These are phyloP conservation scores for Aureobasidium sp. DNA, from an alignment of 2,329 filamentous ascomycete species.

Conservation along the genomic window DNA sequence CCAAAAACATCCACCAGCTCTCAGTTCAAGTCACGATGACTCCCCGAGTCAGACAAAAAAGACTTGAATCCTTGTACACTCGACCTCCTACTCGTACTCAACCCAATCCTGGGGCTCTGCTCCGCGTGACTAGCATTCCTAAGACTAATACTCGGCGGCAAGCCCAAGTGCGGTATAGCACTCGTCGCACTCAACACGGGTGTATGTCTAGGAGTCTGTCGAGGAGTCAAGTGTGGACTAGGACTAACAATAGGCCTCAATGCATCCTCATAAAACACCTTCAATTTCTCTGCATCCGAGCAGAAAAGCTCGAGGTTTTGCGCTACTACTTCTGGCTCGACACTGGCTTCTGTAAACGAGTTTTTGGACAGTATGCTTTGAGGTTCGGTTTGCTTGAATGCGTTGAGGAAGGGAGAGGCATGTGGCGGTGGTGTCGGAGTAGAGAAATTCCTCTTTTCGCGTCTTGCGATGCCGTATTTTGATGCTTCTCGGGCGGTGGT, in stretches of 20 bases:
- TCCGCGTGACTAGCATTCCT: slow-evolving; percentile 18
- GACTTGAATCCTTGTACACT: background rate
- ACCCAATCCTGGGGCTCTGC: background rate
- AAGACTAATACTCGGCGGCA: slow-evolving; percentile 9
- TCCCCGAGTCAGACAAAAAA: background rate
- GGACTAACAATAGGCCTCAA: slow-evolving; percentile 21
- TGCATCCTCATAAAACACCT: slow-evolving; percentile 33
- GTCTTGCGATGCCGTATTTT: slow-evolving; percentile 29
- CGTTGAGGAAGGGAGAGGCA: slow-evolving; percentile 14
- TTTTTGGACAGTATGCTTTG: background rate
- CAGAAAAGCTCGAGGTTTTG: slow-evolving; percentile 38
- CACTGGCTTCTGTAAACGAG: background rate
- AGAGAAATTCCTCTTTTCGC: slow-evolving; percentile 8
- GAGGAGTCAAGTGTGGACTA: slow-evolving; percentile 10
- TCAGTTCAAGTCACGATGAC: slow-evolving; percentile 3
- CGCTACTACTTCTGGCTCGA: slow-evolving; percentile 32
- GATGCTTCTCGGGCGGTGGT: slow-evolving; percentile 38
- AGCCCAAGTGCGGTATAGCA: slow-evolving; percentile 17
- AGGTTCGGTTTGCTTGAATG: background rate
- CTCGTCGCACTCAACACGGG: slow-evolving; percentile 13
- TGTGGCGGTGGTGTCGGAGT: slow-evolving; percentile 11
- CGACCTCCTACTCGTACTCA: background rate
- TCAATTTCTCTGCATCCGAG: slow-evolving; percentile 29
- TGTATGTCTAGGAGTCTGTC: slow-evolving; percentile 26
- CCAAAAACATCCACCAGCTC: background rate